Evolutionary conservation across 306 rosid species (phyloP), one percentile per base, ranked within the genome.

Genomic region (Vigna angularis): DNA sequence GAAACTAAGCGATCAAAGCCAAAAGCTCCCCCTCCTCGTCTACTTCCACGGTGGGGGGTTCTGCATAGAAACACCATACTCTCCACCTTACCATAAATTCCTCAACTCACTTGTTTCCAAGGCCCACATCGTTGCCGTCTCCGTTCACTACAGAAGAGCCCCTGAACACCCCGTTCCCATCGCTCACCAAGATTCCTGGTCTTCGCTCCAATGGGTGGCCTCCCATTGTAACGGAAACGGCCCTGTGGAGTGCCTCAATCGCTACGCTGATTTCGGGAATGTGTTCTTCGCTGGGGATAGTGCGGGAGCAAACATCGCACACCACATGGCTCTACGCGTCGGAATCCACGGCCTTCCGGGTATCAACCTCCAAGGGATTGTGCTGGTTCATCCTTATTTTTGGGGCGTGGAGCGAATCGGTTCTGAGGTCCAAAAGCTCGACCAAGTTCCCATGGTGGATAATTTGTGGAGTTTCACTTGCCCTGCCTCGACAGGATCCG

Each of bases 41-140:
- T 91, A 91, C 73, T 48, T 88, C 22, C 98, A 93, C 30, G 98
- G 98, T 9, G 94, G 98, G 11, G 93, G 79, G 3, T 91, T 93
- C 83, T 64, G 84, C 74, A 69, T 93, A 52, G 92, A 89, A 64
- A 65, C 93, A 2, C 88, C 97, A 0, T 87, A 73, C 30, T 91
- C 91, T 0, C 81, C 96, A 0, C 44, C 36, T 18, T 93, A 88
- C 87, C 89, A 89, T 47, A 79, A 62, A 56, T 76, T 76, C 45
- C 63, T 91, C 16, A 77, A 73, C 83, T 17, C 86, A 0, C 38
- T 93, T 0, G 84, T 64, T 14, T 86, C 91, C 3, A 45, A 52
- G 18, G 81, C 91, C 4, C 84, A 82, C 16, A 84, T 40, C 1
- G 24, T 89, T 30, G 93, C 80, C 10, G 91, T 93, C 48, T 93